Evolutionary conservation across 2,329 filamentous ascomycete species (phyloP), one percentile per base, ranked within the genome.

Genomic region (Ambrosiella beaveri): DNA sequence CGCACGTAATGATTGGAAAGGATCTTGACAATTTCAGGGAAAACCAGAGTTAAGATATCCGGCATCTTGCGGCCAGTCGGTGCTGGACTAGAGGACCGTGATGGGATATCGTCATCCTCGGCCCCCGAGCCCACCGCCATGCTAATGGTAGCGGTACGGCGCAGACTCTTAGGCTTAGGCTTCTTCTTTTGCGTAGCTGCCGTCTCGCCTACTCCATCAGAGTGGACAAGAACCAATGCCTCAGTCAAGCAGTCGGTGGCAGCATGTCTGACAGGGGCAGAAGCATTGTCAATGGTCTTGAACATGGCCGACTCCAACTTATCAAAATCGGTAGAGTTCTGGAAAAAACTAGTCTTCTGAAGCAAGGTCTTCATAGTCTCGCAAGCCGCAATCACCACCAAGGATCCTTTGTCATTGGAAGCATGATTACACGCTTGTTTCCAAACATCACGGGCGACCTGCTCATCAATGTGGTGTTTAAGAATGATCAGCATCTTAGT

Each of bases 251-350:
- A 91, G 58, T 88, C 86, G 6, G 89, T 90, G 2, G 88, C 88
- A 1, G 90, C 87, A 69, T 91, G 86, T 61, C 93, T 80, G 56
- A 95, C 88, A 36, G 83, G 77, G 0, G 82, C 72, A 54, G 84
- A 86, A 1, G 81, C 70, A 40, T 84, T 90, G 64, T 98, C 93
- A 61, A 94, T 84, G 0, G 85, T 79, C 69, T 95, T 97, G 78
- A 89, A 93, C 13, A 94, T 73, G 5, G 85, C 81, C 39, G 79
- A 79, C 69, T 91, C 89, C 17, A 97, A 71, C 67, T 86, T 88
- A 64, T 98, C 93, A 66, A 95, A 95, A 67, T 98, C 93, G 67
- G 78, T 84, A 12, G 85, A 81, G 65, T 94, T 95, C 66, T 89
- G 84, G 66, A 97, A 97, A 67, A 87, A 94, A 0, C 78, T 70